A percentile compares a stretch with the other conserved stretches of the same genome.
These are phyloP conservation scores for Fusarium coffeatum DNA, from an alignment of 2,329 filamentous ascomycete species.

Conservation along the genomic window DNA sequence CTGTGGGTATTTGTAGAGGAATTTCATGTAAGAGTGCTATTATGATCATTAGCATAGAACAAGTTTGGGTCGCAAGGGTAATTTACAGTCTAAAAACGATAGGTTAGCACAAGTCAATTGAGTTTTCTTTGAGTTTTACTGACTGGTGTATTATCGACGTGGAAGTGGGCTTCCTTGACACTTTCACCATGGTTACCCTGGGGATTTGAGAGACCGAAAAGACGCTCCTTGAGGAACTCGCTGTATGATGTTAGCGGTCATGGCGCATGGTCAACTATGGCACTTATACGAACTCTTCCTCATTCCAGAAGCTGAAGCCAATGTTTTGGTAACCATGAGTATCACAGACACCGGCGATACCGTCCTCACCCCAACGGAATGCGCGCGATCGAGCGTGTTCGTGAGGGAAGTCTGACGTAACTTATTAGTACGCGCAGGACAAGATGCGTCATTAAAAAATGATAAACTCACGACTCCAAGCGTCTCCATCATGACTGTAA, in stretches of 20 bases:
- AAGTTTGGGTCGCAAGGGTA: background rate
- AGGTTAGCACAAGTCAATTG: slow-evolving; percentile 39
- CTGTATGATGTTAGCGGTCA: slow-evolving; percentile 64
- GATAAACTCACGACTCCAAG: slow-evolving; percentile 85
- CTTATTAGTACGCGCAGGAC: slow-evolving; percentile 29
- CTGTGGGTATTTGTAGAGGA: slow-evolving; percentile 97
- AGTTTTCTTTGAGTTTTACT: slow-evolving; percentile 50
- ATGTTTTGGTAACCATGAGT: slow-evolving; percentile 92
- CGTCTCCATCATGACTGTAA: slow-evolving; percentile 89
- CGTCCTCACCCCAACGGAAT: slow-evolving; percentile 96
- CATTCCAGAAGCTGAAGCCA: slow-evolving; percentile 97
- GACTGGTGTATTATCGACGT: slow-evolving; percentile 90
- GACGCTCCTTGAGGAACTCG: slow-evolving; percentile 91
- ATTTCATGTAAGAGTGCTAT: slow-evolving; percentile 99
- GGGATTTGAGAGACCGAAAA: slow-evolving; percentile 95
- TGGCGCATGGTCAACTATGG: background rate
- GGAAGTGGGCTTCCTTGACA: slow-evolving; percentile 96
- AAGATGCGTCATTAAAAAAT: slow-evolving; percentile 2
- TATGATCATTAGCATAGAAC: slow-evolving; percentile 26
- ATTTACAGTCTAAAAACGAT: slow-evolving; percentile 58
- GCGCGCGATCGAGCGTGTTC: slow-evolving; percentile 89
- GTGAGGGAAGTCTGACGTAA: slow-evolving; percentile 83
- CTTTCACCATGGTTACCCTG: slow-evolving; percentile 98
- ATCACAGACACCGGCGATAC: slow-evolving; percentile 93
- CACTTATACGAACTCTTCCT: slow-evolving; percentile 77